These are phyloP conservation scores for Arabidopsis hybrid DNA, from an alignment of 441 rosid species.

Conservation along the genomic window DNA sequence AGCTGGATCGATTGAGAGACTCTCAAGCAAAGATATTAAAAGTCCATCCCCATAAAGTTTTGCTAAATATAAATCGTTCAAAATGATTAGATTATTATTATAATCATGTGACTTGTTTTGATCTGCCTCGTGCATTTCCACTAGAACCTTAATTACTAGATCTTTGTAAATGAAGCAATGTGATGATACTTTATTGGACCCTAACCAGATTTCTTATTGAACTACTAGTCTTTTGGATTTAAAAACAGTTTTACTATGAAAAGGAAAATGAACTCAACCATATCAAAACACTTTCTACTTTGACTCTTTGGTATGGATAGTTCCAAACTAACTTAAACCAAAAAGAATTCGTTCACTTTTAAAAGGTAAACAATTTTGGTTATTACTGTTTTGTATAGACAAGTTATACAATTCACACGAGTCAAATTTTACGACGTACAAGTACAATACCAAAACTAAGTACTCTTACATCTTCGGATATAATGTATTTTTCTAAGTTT, in stretches of 20 bases:
- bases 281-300: background rate
- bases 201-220: conserved; percentile 4
- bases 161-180: conserved; percentile 36
- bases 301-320: conserved; percentile 17
- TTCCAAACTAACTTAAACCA: conserved; percentile 8
- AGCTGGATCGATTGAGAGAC: conserved; percentile 33
- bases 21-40: conserved; percentile 36
- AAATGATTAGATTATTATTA: conserved; percentile 32
- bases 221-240: background rate
- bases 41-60: background rate
- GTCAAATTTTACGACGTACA: conserved; percentile 10
- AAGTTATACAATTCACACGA: background rate
- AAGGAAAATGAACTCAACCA: conserved; percentile 5
- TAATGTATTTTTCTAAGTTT: background rate
- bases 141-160: conserved; percentile 29
- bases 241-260: conserved; percentile 5
- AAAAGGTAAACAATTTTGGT: background rate
- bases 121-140: conserved; percentile 29
- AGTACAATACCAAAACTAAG: background rate
- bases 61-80: conserved; percentile 6
- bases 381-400: background rate
- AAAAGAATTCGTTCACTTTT: background rate
- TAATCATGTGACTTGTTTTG: conserved; percentile 24
- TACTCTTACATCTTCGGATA: background rate
- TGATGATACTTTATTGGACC: background rate